Conservation (phyloP, 495 filamentous ascomycete genomes). For the Clavariopsis aquatica region DNA sequence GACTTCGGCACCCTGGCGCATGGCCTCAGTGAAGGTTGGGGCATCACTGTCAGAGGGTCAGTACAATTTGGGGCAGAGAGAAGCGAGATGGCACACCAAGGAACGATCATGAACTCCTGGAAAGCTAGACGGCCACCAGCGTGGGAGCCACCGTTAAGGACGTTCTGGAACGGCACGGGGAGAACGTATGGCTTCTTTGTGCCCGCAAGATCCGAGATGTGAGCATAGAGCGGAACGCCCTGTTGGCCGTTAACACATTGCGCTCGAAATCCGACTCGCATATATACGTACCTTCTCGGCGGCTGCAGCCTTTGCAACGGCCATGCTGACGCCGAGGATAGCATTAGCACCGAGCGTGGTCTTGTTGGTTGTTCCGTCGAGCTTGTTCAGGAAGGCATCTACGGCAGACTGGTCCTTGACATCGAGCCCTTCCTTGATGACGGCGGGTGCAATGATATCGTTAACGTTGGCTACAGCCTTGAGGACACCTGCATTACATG, state of each 20-base stretch:
- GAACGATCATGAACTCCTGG: slow-evolving; percentile 99
- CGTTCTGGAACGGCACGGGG: slow-evolving; percentile 99
- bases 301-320: slow-evolving; percentile 95
- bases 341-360: slow-evolving; percentile 97
- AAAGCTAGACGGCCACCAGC: slow-evolving; percentile 98
- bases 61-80: background rate
- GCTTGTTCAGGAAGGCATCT: slow-evolving; percentile 91
- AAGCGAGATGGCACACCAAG: slow-evolving; percentile 58
- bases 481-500: slow-evolving; percentile 60
- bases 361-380: slow-evolving; percentile 97
- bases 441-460: slow-evolving; percentile 80
- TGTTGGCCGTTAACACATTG: slow-evolving; percentile 31
- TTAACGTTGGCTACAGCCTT: slow-evolving; percentile 98
- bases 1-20: slow-evolving; percentile 93
- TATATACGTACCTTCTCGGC: slow-evolving; percentile 75
- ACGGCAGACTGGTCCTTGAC: slow-evolving; percentile 95
- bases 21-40: slow-evolving; percentile 87
- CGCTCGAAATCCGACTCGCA: background rate
- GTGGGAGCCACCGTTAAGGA: slow-evolving; percentile 98
- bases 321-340: slow-evolving; percentile 94
- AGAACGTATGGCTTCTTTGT: slow-evolving; percentile 99
- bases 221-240: slow-evolving; percentile 93
- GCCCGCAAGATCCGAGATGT: slow-evolving; percentile 96
- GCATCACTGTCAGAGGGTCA: slow-evolving; percentile 48
- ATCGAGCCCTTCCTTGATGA: slow-evolving; percentile 91